Base-by-base conservation (phyloP, 2,329 filamentous ascomycete genomes). In the Xylariaceae sp. region DNA sequence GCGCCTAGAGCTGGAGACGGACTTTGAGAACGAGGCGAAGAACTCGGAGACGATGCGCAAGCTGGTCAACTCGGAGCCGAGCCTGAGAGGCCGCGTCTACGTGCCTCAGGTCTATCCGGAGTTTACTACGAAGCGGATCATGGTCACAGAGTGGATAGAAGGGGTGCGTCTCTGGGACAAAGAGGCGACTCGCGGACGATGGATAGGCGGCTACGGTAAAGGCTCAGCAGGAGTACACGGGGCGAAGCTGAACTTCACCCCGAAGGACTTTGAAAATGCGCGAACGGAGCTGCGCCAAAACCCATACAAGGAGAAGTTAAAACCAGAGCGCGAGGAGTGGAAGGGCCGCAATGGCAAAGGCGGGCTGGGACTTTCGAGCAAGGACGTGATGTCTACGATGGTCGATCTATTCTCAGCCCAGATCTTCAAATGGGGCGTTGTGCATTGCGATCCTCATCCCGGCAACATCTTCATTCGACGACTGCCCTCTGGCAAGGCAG, bases 61-160 rank as follows among this genome's bases (percentile, higher is more conserved):
- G 15, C 75, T 95, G 4, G 82, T 97, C 36, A 76, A 80, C 34
- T 72, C 73, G 16, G 93, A 97, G 62, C 81, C 86, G 17, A 74
- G 85, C 19, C 72, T 98, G 28, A 79, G 81, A 18, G 83, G 81
- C 34, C 76, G 89, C 24, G 90, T 97, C 2, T 96, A 97, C 61
- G 83, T 98, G 7, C 93, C 93, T 0, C 77, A 81, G 30, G 82
- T 95, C 9, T 91, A 94, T 62, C 73, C 82, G 3, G 89, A 95
- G 46, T 76, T 96, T 19, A 89, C 81, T 39, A 89, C 86, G 13
- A 85, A 75, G 59, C 78, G 93, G 29, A 82, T 98, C 37, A 84
- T 98, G 71, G 94, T 90, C 1, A 89, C 91, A 0, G 93, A 98
- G 63, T 98, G 93, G 93, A 94, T 98, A 44, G 93, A 98, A 65